Percentiles rank a stretch among this genome's conserved stretches.
These are phyloP conservation scores for Solanum hybrid DNA, from an alignment of 305 asterid species.

Conservation along the genomic window DNA sequence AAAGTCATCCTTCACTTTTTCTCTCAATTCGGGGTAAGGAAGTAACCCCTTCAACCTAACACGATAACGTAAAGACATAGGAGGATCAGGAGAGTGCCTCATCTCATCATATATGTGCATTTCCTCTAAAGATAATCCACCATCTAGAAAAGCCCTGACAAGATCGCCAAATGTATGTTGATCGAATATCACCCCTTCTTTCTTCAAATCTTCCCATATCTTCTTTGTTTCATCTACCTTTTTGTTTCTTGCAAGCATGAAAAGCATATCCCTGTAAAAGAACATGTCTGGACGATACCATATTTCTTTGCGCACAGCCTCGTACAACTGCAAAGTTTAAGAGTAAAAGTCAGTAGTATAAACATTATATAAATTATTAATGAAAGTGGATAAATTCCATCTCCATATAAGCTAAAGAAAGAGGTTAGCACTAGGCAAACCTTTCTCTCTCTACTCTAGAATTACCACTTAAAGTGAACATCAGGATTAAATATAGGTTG, in stretches of 20 bases:
- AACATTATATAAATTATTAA: neutral
- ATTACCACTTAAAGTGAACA: neutral
- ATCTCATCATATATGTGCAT: constrained; percentile 71
- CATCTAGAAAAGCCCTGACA: constrained; percentile 63
- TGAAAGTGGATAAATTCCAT: neutral
- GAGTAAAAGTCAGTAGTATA: neutral
- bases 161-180: constrained; percentile 94
- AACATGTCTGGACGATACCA: constrained; percentile 95
- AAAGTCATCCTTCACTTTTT: constrained; percentile 79
- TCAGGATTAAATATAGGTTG: neutral
- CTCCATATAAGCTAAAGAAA: neutral
- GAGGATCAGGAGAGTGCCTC: constrained; percentile 71
- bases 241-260: constrained; percentile 88
- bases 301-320: constrained; percentile 64
- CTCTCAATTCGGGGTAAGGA: constrained; percentile 68
- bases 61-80: constrained; percentile 66
- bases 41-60: constrained; percentile 77
- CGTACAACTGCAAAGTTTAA: constrained; percentile 41
- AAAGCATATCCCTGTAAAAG: constrained; percentile 79
- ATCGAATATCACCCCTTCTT: constrained; percentile 68
- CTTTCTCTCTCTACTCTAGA: neutral
- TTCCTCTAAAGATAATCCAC: constrained; percentile 58
- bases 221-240: constrained; percentile 47
- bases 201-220: constrained; percentile 74
- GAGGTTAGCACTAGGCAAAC: neutral